These are phyloP conservation scores for Penicillium salamii DNA, from an alignment of 495 filamentous ascomycete species.

Conservation along the genomic window DNA sequence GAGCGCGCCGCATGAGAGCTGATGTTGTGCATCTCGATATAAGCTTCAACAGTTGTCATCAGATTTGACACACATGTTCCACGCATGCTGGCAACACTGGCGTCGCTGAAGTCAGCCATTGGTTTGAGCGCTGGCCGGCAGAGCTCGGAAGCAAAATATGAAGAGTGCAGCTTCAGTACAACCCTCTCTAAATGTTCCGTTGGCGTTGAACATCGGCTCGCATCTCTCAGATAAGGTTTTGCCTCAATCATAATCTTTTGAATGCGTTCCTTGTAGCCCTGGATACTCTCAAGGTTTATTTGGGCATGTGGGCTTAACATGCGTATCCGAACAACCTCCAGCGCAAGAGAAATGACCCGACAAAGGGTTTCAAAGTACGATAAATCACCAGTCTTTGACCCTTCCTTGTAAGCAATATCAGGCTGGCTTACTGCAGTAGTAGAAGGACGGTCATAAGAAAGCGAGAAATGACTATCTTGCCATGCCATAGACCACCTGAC, in stretches of 20 bases:
- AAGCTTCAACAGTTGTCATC: conserved; percentile 45
- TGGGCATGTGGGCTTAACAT: conserved; percentile 44
- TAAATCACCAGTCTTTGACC: conserved; percentile 37
- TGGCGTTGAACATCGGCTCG: conserved; percentile 41
- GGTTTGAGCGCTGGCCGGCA: conserved; percentile 56
- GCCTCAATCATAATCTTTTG: conserved; percentile 51
- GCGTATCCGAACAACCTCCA: conserved; percentile 58
- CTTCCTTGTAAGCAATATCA: conserved; percentile 43
- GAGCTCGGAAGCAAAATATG: conserved; percentile 58
- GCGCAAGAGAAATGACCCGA: conserved; percentile 46
- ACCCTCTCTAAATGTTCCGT: conserved; percentile 55
- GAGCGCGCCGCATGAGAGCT: conserved; percentile 44
- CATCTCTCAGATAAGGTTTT: conserved; percentile 51
- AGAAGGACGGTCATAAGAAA: conserved; percentile 58
- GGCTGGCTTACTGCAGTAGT: conserved; percentile 49
- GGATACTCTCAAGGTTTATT: conserved; percentile 44
- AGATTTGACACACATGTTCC: conserved; percentile 40
- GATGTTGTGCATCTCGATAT: conserved; percentile 45
- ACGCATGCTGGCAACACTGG: conserved; percentile 42
- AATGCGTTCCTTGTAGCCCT: conserved; percentile 49
- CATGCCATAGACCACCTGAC: conserved; percentile 58
- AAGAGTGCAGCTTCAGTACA: conserved; percentile 55
- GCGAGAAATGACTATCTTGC: conserved; percentile 60
- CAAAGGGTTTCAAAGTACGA: conserved; percentile 56
- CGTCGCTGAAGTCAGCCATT: conserved; percentile 27